Conservation (phyloP, 1,284 basidiomycete species). For the Tylopilus sp. region DNA sequence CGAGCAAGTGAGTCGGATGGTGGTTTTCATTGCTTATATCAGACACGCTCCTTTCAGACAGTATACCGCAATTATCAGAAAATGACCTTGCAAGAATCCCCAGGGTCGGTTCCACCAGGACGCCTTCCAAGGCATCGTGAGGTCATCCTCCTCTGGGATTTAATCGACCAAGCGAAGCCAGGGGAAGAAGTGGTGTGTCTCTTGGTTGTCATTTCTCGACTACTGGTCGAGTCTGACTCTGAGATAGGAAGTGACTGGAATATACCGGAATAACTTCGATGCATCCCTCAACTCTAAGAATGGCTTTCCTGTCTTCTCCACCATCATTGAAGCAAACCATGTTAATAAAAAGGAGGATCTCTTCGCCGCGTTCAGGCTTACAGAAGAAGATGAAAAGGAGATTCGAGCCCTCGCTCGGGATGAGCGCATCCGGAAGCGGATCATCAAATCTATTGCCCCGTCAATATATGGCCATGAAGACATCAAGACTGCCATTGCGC, state of each 20-base stretch:
- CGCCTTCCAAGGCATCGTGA: slow-evolving; percentile 95
- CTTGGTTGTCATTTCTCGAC: neutral
- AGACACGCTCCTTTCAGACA: slow-evolving; percentile 55
- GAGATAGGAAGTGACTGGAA: slow-evolving; percentile 86
- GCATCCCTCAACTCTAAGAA: slow-evolving; percentile 98
- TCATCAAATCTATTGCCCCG: slow-evolving; percentile 97
- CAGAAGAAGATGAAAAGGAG: slow-evolving; percentile 93
- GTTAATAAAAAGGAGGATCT: slow-evolving; percentile 96
- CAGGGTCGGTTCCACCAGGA: slow-evolving; percentile 97
- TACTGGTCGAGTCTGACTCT: slow-evolving; percentile 14
- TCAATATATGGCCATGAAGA: slow-evolving; percentile 99
- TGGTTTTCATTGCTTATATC: neutral
- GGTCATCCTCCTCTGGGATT: slow-evolving; percentile 95
- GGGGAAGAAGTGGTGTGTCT: slow-evolving; percentile 91
- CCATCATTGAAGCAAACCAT: slow-evolving; percentile 96
- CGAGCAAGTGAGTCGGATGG: slow-evolving; percentile 63
- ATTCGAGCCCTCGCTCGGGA: slow-evolving; percentile 87
- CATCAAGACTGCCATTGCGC: slow-evolving; percentile 96
- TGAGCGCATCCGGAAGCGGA: slow-evolving; percentile 93
- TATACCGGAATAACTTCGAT: slow-evolving; percentile 99
- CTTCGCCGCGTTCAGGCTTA: slow-evolving; percentile 93
- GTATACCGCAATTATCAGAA: slow-evolving; percentile 99
- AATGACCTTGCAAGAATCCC: slow-evolving; percentile 97
- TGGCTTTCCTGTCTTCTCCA: slow-evolving; percentile 99
- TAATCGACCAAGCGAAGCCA: slow-evolving; percentile 97